Base-by-base conservation (phyloP, 1,284 basidiomycete genomes). In the Phenoliferia sp. region DNA sequence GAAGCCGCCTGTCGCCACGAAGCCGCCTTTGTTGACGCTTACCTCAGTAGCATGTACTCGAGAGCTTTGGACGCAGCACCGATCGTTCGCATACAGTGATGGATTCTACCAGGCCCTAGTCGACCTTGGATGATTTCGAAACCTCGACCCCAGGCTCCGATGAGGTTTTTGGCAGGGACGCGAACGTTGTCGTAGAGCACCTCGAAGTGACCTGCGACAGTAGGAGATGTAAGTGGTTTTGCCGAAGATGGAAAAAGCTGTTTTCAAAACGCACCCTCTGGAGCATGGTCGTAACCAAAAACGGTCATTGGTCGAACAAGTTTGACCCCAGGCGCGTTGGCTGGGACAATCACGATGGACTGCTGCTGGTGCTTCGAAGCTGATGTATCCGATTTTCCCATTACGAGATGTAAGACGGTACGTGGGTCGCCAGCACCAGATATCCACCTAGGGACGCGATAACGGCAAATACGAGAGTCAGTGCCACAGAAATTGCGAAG, bases 391-490 rank as follows among this genome's bases (percentile, higher is more conserved):
- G 84, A 60, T 82, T 93, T 92, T 69, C 93, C 95, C 83, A 99
- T 89, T 54, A 98, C 90, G 63, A 99, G 86, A 79, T 99, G 95
- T 9, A 99, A 77, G 68, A 85, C 87, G 72, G 88, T 90, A 66
- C 95, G 85, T 58, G 93, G 93, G 80, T 99, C 94, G 35, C 94
- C 94, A 9, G 95, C 95, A 61, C 95, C 95, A 56, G 92, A 94
- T 79, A 98, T 98, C 89, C 91, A 98, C 48, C 48, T 52, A 64
- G 65, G n/a, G 35, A 29, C n/a, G n/a, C n/a, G n/a, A n/a, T n/a
- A n/a, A n/a, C n/a, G n/a, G n/a, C n/a, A 35, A 35, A 32, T 19
- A 44, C 16, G 33, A 4, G 15, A n/a, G 33, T 32, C 35, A 29
- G 60, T 55, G 12, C 9, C 12, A 44, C 22, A 12, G 22, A 44